Percentiles rank a stretch among this genome's conserved stretches.
Evolutionary conservation across 495 filamentous ascomycete genomes (phyloP).

Genomic region (Pseudoneurospora amorphoporcata): DNA sequence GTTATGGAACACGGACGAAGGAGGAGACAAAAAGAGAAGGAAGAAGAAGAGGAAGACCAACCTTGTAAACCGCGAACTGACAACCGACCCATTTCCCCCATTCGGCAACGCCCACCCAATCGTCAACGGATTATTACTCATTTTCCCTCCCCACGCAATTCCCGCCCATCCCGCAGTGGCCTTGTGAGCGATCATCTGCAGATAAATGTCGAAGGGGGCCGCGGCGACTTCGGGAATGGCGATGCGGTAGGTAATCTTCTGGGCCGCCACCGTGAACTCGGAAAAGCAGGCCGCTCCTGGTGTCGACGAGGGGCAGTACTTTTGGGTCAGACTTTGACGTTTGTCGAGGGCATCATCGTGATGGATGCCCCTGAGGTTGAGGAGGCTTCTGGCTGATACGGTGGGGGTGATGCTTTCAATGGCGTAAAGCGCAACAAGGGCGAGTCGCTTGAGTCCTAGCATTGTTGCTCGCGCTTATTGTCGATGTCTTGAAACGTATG

Average conservation of each 20-base stretch:
- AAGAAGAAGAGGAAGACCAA: slow-evolving; percentile 15
- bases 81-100: slow-evolving; percentile 26
- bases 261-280: slow-evolving; percentile 22
- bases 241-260: slow-evolving; percentile 31
- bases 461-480: not conserved
- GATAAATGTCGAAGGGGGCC: slow-evolving; percentile 36
- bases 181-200: slow-evolving; percentile 34
- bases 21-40: not conserved
- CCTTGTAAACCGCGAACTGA: slow-evolving; percentile 37
- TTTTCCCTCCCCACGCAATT: slow-evolving; percentile 40
- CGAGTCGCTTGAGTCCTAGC: slow-evolving; percentile 8
- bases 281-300: slow-evolving; percentile 4
- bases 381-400: not conserved
- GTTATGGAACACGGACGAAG: not conserved
- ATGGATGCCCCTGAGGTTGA: not conserved
- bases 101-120: slow-evolving; percentile 28
- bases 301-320: slow-evolving; percentile 20
- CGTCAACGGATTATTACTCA: slow-evolving; percentile 39
- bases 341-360: slow-evolving; percentile 2
- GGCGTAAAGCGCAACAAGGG: slow-evolving; percentile 11
- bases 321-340: slow-evolving; percentile 13
- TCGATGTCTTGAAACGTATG: not conserved
- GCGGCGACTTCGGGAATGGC: slow-evolving; percentile 35
- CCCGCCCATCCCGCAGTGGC: slow-evolving; percentile 34
- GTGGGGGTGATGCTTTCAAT: slow-evolving; percentile 3